These are phyloP conservation scores for Candida xiaguanensis DNA, from an alignment of 805 yeast species.

Conservation along the genomic window DNA sequence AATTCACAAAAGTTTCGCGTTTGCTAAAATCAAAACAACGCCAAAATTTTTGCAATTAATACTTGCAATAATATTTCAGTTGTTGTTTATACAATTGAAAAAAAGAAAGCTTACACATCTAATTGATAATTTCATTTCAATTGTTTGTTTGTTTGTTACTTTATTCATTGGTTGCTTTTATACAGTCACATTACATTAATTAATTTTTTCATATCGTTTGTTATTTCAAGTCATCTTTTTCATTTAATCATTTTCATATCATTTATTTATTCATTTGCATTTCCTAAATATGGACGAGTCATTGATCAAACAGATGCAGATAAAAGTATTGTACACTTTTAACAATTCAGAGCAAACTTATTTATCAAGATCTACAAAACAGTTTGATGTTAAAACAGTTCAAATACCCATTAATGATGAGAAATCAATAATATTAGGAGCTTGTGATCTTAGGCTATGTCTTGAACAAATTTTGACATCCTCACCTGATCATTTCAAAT, in stretches of 20 bases:
- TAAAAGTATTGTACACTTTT: constrained; percentile 43
- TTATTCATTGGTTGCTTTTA: neutral
- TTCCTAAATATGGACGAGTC: constrained; percentile 9
- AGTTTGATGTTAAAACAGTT: constrained; percentile 34
- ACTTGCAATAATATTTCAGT: neutral
- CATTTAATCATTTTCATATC: neutral
- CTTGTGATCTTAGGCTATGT: constrained; percentile 37
- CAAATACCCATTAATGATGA: constrained; percentile 30
- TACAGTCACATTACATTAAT: neutral
- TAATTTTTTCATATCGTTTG: too few relatives aligned
- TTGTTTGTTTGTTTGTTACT: neutral
- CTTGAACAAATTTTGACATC: constrained; percentile 33
- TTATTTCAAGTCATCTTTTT: neutral
- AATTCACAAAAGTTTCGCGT: neutral
- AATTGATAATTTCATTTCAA: neutral
- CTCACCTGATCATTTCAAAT: constrained; percentile 42
- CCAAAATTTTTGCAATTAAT: constrained; percentile 1
- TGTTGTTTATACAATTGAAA: neutral
- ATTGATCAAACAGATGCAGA: constrained; percentile 37
- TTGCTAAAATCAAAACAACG: constrained; percentile 4
- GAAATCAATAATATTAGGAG: constrained; percentile 36
- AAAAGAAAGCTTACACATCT: too few relatives aligned
- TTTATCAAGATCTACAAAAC: constrained; percentile 34
- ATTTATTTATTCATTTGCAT: too few relatives aligned
- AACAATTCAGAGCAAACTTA: constrained; percentile 41